Conservation (phyloP, 2,329 filamentous ascomycete genomes). For the Calonectria pauciramosa region DNA sequence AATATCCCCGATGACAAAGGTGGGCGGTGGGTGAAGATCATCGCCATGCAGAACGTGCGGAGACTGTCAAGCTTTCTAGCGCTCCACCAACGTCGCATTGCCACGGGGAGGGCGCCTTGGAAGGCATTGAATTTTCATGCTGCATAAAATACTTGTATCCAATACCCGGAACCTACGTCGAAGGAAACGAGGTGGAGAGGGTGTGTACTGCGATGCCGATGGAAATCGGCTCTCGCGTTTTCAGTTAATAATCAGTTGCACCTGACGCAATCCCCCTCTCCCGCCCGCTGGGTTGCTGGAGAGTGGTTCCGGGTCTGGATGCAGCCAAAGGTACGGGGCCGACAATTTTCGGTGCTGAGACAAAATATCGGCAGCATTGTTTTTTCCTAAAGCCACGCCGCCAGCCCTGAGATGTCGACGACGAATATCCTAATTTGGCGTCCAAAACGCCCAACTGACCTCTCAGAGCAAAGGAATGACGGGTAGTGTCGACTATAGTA, state of each 20-base stretch:
- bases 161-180: constrained; percentile 30
- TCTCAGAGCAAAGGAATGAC: constrained; percentile 39
- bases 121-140: constrained; percentile 34
- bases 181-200: background rate
- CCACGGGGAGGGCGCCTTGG: constrained; percentile 31
- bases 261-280: background rate
- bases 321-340: constrained; percentile 23
- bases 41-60: constrained; percentile 12
- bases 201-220: constrained; percentile 20
- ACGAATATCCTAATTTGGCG: constrained; percentile 23
- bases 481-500: constrained; percentile 18
- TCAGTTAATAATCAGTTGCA: constrained; percentile 6
- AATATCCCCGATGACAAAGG: constrained; percentile 15
- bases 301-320: constrained; percentile 6
- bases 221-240: constrained; percentile 14
- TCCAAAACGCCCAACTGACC: constrained; percentile 10
- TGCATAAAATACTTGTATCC: constrained; percentile 32
- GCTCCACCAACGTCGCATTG: constrained; percentile 38
- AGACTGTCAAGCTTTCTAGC: constrained; percentile 29
- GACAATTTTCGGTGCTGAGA: constrained; percentile 37
- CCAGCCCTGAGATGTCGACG: background rate
- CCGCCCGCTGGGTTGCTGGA: background rate
- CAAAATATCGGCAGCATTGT: background rate
- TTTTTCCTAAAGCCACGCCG: constrained; percentile 9
- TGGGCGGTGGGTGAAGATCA: constrained; percentile 18